phyloP scores from a whole-genome alignment of 2,329 filamentous ascomycete species.

The Apiospora malaysiana region DNA sequence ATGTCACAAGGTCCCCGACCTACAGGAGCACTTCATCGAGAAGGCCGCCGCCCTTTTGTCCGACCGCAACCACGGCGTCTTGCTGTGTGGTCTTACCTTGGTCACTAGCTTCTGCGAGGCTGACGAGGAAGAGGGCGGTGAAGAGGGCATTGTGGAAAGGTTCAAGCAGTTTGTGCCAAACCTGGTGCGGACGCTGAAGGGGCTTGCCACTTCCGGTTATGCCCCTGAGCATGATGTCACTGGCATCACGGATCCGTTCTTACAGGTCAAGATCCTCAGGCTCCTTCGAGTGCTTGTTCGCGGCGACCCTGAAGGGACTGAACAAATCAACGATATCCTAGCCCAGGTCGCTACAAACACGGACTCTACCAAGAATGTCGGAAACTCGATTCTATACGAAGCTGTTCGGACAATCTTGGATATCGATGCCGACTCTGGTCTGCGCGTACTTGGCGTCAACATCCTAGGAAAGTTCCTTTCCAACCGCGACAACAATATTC shows the following conservation, averaged over 20 bases:
- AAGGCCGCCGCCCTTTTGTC: constrained; percentile 88
- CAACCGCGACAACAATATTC: constrained; percentile 99
- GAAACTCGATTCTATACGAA: constrained; percentile 97
- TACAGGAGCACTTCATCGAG: constrained; percentile 96
- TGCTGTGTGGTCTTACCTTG: constrained; percentile 89
- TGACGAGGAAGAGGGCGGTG: constrained; percentile 90
- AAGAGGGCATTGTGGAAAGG: constrained; percentile 87
- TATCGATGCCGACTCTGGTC: constrained; percentile 94
- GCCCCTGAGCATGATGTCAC: constrained; percentile 98
- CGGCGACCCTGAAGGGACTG: constrained; percentile 85
- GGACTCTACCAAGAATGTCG: constrained; percentile 97
- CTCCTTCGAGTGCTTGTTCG: constrained; percentile 85
- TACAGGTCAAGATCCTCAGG: constrained; percentile 94
- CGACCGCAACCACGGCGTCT: constrained; percentile 93
- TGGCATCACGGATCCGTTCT: constrained; percentile 95
- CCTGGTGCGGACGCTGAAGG: constrained; percentile 89
- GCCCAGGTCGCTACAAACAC: constrained; percentile 98
- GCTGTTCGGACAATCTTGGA: constrained; percentile 96
- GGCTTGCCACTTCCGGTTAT: constrained; percentile 92
- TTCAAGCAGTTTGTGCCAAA: constrained; percentile 86
- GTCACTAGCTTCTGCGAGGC: constrained; percentile 93
- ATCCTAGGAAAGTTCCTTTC: constrained; percentile 97
- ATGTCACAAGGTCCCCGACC: constrained; percentile 94
- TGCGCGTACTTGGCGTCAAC: constrained; percentile 94
- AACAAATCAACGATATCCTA: constrained; percentile 98